These are phyloP conservation scores for Chlorella sorokiniana DNA, from an alignment of 139 green algal genomes.

Conservation along the genomic window DNA sequence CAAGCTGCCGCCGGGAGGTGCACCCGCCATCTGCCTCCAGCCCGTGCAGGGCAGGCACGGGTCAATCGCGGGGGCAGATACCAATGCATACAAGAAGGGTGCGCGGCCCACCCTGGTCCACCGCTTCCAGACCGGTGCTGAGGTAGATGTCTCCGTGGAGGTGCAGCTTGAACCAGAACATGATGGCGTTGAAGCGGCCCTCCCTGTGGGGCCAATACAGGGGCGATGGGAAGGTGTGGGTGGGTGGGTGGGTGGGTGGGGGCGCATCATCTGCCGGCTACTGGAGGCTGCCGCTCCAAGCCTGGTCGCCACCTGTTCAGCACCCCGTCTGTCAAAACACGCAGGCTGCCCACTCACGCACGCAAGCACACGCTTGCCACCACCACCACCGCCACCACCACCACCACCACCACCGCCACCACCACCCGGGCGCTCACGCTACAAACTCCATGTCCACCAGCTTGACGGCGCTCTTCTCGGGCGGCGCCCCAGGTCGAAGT, in stretches of 20 bases:
- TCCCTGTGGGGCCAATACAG: neutral
- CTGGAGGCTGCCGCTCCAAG: neutral
- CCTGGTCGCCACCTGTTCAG: too few relatives aligned
- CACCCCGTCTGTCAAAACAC: neutral
- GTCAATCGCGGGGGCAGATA: too few relatives aligned
- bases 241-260: too few relatives aligned
- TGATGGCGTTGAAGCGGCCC: slow-evolving; percentile 65
- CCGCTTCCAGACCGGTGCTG: slow-evolving; percentile 36
- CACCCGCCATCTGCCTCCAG: too few relatives aligned
- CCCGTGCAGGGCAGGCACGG: too few relatives aligned
- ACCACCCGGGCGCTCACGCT: neutral
- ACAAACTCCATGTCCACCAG: slow-evolving; percentile 70
- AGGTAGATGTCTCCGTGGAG: slow-evolving; percentile 58
- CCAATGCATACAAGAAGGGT: too few relatives aligned
- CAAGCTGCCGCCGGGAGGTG: too few relatives aligned
- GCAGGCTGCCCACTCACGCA: neutral
- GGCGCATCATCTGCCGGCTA: neutral
- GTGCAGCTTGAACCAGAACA: slow-evolving; percentile 77
- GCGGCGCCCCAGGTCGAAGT: slow-evolving; percentile 72
- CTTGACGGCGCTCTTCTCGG: slow-evolving; percentile 49
- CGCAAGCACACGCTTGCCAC: neutral
- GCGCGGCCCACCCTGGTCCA: slow-evolving; percentile 32
- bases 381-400: neutral
- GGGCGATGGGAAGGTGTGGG: too few relatives aligned
- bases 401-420: neutral